Base-by-base conservation (phyloP, 2,329 filamentous ascomycete species). In the Colletotrichum sp. region DNA sequence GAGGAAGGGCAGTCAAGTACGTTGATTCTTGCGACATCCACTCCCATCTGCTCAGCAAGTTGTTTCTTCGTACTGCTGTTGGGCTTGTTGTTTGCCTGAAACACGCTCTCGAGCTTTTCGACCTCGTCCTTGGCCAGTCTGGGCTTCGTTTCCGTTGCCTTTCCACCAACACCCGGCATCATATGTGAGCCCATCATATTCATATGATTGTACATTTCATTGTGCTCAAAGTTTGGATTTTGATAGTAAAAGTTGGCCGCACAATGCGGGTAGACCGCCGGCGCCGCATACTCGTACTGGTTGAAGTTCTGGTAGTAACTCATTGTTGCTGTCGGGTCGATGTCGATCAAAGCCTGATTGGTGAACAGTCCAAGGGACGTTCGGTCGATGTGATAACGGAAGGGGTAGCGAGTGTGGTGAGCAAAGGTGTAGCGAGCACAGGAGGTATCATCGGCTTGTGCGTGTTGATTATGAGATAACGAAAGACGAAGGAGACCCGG, bases 21-120 rank as follows among this genome's bases (percentile, higher is more conserved):
- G 79, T 93, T 93, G 77, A 93, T 92, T 77, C 91, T 87, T 21
- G 91, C 88, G 77, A 91, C 87, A 77, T 93, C 91, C n/a, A 93
- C 89, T 68, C 88, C 87, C 86, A 93, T 91, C 8, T 88, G 85
- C 77, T 92, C 90, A 5, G 91, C 91, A 64, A 92, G 86, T 67
- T 89, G 87, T 77, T 90, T 90, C 82, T 93, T 93, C 36, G 87
- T 87, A 73, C 87, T 90, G 82, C 90, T 92, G 68, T 89, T 91
- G 12, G 91, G 91, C 83, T 93, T 93, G 77, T 90, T 89, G 81
- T 93, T 93, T 81, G 91, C 90, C 76, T 89, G 87, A 78, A 93
- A 93, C 80, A 92, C 90, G 38, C 87, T 86, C 79, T 93, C 91
- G 34, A 93, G 84, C 63, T 90, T 81, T 76, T 91, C 89, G 10